Evolutionary conservation across 495 filamentous ascomycete species (phyloP), one percentile per base, ranked within the genome.

Genomic region (Lasiosphaeria miniovina): DNA sequence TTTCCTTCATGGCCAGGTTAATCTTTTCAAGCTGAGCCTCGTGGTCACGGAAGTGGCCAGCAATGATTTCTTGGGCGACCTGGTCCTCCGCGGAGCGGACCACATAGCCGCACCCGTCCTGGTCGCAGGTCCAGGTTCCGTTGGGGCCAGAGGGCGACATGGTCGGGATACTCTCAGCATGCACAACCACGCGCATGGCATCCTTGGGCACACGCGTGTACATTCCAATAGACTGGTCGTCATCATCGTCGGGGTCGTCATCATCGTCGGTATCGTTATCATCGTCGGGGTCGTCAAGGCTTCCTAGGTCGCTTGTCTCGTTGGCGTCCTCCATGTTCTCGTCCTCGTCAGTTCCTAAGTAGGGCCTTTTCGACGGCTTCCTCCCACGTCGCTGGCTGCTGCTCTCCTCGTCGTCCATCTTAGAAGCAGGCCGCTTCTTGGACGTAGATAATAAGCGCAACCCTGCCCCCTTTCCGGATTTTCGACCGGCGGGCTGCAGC

Each of bases 81-180:
- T 80, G 74, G 11, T 80, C 77, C 49, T 83, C 81, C 31, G 83
- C 85, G 34, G 77, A 80, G 64, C 83, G 80, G 31, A 90, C 80
- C 36, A 85, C 75, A 56, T 86, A 83, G 34, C 68, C 68, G 69
- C 90, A 95, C 34, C 81, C 88, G 38, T 84, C 82, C 57, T 89
- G 80, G 35, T 82, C 80, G 66, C 90, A 95, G 10, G 74, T 75
- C 88, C 89, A 93, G 1, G 82, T 81, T 50, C 88, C 84, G 49
- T 86, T 79, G 7, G 84, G 83, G 1, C 80, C 80, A 54, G 81
- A 76, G 24, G 74, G 74, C 2, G 67, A 73, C 55, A 67, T 76
- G 36, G 73, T 80, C 17, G 75, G 80, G 52, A 78, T 58, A 51
- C 67, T 74, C 43, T 80, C 78, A 43, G 79, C 68, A 55, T 68